Evolutionary conservation across 192 early-diverging fungal genomes (phyloP).

Genomic region (Linnemannia elongata): DNA sequence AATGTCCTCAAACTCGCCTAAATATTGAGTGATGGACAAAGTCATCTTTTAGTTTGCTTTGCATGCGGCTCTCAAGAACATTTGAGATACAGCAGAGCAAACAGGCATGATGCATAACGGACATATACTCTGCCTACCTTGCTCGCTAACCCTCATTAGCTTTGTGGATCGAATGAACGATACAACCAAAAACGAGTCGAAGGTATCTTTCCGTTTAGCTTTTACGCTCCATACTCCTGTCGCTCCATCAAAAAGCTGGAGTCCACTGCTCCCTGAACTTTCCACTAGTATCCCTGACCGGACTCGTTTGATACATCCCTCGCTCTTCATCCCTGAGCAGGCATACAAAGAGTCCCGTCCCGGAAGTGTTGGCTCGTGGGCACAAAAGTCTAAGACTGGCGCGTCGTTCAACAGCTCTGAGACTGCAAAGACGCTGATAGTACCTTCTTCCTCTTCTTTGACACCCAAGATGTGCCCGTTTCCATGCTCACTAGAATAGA

Average conservation of each 20-base stretch:
- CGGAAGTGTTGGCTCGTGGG: conserved; percentile 24
- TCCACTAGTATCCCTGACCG: conserved; percentile 36
- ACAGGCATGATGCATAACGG: neutral
- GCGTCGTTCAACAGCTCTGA: conserved; percentile 30
- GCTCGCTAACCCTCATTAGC: conserved; percentile 26
- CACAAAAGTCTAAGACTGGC: conserved; percentile 45
- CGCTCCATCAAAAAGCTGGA: conserved; percentile 33
- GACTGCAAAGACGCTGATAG: conserved; percentile 37
- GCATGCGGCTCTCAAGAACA: neutral
- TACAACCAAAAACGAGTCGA: conserved; percentile 31
- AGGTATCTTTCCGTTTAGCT: neutral
- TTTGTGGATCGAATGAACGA: conserved; percentile 47
- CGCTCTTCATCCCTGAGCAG: conserved; percentile 45
- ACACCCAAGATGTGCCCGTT: conserved; percentile 31
- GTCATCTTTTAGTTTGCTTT: neutral
- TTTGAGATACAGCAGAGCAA: neutral
- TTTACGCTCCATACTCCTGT: conserved; percentile 44
- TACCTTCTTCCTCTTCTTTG: conserved; percentile 36
- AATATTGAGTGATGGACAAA: neutral
- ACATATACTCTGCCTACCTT: conserved; percentile 6
- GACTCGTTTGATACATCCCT: conserved; percentile 22
- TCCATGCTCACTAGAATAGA: conserved; percentile 46
- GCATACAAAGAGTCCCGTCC: conserved; percentile 38
- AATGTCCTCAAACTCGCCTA: conserved; percentile 38
- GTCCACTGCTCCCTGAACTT: conserved; percentile 45